Base-by-base conservation (phyloP, 768 basidiomycete genomes). In the Leccinellum albellum region DNA sequence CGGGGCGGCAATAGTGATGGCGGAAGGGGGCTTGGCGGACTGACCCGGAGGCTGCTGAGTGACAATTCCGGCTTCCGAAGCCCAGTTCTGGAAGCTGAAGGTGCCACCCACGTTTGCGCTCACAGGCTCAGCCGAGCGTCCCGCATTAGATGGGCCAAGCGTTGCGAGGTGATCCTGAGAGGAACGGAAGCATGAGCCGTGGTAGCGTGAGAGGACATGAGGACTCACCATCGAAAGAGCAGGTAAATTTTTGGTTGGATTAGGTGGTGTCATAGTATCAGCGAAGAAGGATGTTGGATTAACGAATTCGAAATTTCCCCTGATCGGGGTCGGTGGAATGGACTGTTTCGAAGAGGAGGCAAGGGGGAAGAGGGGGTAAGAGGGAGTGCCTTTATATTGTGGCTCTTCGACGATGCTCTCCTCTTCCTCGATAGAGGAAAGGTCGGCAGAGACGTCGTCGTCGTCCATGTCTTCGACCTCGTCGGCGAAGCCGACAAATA, bases 41-140 rank as follows among this genome's bases (percentile, higher is more conserved):
- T 42, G 65, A 5, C 31, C 51, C 44, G 53, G 66, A 40, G 58
- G 56, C 4, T 55, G 67, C 47, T 64, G 68, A 20, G 61, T 28
- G 32, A 63, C 35, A 26, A 71, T 64, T 32, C 64, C 64, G 53
- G 37, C 71, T 64, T 72, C 70, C 20, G 70, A 71, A 21, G 68
- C 70, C 70, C 70, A 72, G 47, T 51, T 54, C 50, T 73, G 70
- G 70, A 68, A 72, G 35, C 70, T 62, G 20, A 53, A 46, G 17
- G 24, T 55, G 55, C 59, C 56, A 49, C 50, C 40, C 15, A 60
- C 31, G 51, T 21, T 54, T 3, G 61, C 58, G 24, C 53, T 61
- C 2, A 23, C 29, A 45, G 64, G 62, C 13, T 66, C 66, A 28
- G 61, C 56, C 1, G 61, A 48, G 46, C 71, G 70, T 23, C 56